Percentiles rank a stretch among this genome's conserved stretches.
phyloP scores from a whole-genome alignment of 2,329 filamentous ascomycete genomes.

The Aspergillus sergii region DNA sequence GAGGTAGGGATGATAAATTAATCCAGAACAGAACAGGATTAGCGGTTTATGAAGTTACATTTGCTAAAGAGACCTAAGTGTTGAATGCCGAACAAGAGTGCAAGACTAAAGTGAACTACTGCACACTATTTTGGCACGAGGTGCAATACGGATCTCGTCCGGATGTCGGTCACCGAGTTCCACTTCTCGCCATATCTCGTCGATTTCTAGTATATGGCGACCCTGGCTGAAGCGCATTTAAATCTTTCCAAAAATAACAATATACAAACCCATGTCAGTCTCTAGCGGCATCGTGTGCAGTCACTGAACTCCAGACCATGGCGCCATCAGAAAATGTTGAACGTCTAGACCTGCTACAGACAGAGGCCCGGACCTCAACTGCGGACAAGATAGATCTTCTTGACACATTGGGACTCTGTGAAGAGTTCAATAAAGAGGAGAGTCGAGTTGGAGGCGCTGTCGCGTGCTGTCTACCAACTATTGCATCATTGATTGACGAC shows the following conservation, averaged over 20 bases:
- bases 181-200: background rate
- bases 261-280: background rate
- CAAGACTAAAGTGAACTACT: background rate
- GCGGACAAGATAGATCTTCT: slow-evolving; percentile 41
- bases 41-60: background rate
- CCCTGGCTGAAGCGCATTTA: background rate
- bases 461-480: slow-evolving; percentile 26
- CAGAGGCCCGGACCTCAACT: slow-evolving; percentile 39
- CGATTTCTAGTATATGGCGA: background rate
- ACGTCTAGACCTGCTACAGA: slow-evolving; percentile 31
- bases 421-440: slow-evolving; percentile 43
- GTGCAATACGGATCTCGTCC: background rate
- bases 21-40: background rate
- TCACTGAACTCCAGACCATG: background rate
- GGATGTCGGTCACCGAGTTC: background rate
- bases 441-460: slow-evolving; percentile 35
- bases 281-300: background rate
- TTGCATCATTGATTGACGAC: background rate
- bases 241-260: background rate
- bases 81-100: background rate
- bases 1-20: slow-evolving; percentile 25
- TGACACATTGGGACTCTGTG: slow-evolving; percentile 43
- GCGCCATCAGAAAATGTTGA: background rate
- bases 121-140: background rate
- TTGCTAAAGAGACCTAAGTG: background rate